phyloP scores from a whole-genome alignment of 768 basidiomycete genomes.

The Phlebiopsis gigantea region DNA sequence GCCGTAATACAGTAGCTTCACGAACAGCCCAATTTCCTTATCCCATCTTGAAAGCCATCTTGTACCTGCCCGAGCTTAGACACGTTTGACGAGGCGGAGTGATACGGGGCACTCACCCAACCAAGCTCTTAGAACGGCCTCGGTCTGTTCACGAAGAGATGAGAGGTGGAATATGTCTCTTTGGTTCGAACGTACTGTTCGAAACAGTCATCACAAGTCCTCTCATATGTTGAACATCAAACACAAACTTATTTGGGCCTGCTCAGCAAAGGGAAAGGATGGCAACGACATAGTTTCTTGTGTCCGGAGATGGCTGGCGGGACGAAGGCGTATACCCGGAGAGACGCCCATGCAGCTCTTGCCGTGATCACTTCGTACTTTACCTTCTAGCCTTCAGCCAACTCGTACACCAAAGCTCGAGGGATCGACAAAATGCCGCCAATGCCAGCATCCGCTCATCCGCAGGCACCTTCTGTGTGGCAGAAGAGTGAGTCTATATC shows the following conservation, averaged over 20 bases:
- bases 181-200: conserved; percentile 77
- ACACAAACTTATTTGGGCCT: conserved; percentile 82
- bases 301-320: not conserved
- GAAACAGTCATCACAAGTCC: conserved; percentile 9
- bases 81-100: not conserved
- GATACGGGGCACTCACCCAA: conserved; percentile 44
- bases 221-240: not conserved
- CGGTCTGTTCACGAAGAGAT: conserved; percentile 68
- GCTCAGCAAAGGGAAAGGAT: conserved; percentile 70
- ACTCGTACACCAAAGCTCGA: not conserved
- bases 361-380: not conserved
- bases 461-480: conserved; percentile 61
- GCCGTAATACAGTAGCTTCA: conserved; percentile 68
- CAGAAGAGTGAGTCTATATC: conserved; percentile 59
- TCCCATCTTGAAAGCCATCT: conserved; percentile 79
- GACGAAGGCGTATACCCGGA: not conserved
- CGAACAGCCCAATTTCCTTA: conserved; percentile 67
- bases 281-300: conserved; percentile 16
- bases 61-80: conserved; percentile 47
- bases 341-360: not conserved
- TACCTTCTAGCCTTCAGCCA: not conserved
- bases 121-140: conserved; percentile 70
- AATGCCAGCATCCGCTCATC: conserved; percentile 26
- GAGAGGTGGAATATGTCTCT: conserved; percentile 76
- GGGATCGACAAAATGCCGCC: conserved; percentile 19